Evolutionary conservation across 106 monocot genomes (phyloP), one percentile per base, ranked within the genome.

Genomic region (Iris macrosiphon): DNA sequence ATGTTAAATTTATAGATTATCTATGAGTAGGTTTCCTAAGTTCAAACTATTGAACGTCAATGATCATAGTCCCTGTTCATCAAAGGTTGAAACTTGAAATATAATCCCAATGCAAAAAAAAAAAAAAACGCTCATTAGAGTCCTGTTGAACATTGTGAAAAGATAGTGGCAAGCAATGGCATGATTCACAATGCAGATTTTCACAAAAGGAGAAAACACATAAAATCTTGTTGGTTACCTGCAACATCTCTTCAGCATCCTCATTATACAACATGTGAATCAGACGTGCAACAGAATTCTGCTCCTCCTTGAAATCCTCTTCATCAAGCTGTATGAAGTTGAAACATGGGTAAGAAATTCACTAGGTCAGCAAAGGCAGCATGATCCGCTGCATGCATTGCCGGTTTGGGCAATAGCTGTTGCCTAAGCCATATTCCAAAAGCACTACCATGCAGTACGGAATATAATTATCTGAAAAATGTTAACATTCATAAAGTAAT

Each of bases 231-330:
- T 27, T 41, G 25, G 3, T 35, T 81, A 96, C 95, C 96, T 90
- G 74, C 54, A 98, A 52, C 96, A 91, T 98, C 75, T 98, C 90
- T 44, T 87, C 83, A 26, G 82, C 77, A 52, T 90, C 83, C 69
- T 98, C 90, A 74, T 85, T 98, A 43, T 98, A 42, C 57, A 98
- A 54, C 96, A 87, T 91, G 49, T 98, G 96, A 72, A 98, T 91
- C 5, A 98, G 86, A 61, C 96, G 87, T 16, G 96, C 90, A 44
- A 98, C 96, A 72, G 96, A 98, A 26, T 98, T 98, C 48, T 98
- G 96, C 46, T 98, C 96, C 80, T 98, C 96, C 61, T 90, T 90
- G 67, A 98, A 98, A 70, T 98, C 96, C 50, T 98, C 96, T 62
- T 98, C 96, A 68, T 98, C 96, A 78, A 87, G 71, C 92, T 92